Base-by-base conservation (phyloP, 768 basidiomycete genomes). In the Termitomyces sp. region DNA sequence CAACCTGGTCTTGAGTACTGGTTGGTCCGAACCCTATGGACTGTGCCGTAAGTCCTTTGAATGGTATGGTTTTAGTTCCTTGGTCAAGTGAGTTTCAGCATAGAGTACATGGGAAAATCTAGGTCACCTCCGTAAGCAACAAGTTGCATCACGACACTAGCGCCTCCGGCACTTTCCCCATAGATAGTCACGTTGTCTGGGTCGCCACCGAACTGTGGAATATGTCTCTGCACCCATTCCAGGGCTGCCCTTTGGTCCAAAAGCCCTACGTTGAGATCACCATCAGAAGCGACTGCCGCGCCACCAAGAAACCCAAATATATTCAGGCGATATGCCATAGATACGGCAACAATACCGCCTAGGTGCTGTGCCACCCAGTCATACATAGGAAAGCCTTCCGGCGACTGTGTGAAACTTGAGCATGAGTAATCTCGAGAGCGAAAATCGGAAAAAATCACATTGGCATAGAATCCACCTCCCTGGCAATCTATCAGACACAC, bases 361-460 rank as follows among this genome's bases (percentile, higher is more conserved):
- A 64, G 66, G 53, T 75, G 65, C 57, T 76, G 75, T 5, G 71
- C 68, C 5, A 80, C 76, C 79, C 77, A 77, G 54, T 78, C 74
- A 57, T 76, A 73, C 59, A 78, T 62, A 1, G 78, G 78, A 57
- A 78, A 79, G 7, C 76, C 77, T 68, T 75, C 73, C 8, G 77
- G 73, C 14, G 77, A 70, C 75, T 78, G 30, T 10, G 6, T 21
- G 12, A 6, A 19, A 38, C 21, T 19, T 26, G 6, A 50, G 38
- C 17, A 11, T 40, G n/a, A 40, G 50, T 30, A 1, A 19, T 14
- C 11, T 8, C 14, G 5, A 17, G n/a, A 14, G 11, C 3, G 1
- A 41, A 19, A 28, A 10, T 4, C 7, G n/a, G 26, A 30, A 28
- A 38, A 38, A 4, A 17, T 51, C n/a, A 51, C 50, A 1, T 40